These are phyloP conservation scores for Chaetoceros tenuissimus DNA, from an alignment of 108 stramenopile species.

Conservation along the genomic window DNA sequence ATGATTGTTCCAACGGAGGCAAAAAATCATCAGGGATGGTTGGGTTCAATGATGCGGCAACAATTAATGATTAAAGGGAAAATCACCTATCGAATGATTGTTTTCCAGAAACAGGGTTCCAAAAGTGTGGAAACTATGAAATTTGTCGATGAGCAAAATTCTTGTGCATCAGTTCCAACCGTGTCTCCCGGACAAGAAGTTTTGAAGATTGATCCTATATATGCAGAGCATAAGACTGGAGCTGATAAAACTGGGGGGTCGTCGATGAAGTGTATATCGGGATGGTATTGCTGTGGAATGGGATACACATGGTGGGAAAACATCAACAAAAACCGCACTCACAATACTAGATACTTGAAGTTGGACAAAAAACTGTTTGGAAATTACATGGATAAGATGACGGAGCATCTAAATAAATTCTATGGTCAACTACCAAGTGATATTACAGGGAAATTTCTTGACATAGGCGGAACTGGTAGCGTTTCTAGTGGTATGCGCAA, in stretches of 20 bases:
- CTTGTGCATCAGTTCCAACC: not conserved
- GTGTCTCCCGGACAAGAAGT: not conserved
- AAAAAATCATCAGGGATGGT: conserved; percentile 40
- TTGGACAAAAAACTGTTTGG: conserved; percentile 25
- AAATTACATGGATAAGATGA: conserved; percentile 28
- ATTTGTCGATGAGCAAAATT: not conserved
- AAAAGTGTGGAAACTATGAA: conserved; percentile 1
- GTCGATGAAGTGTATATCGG: conserved; percentile 24
- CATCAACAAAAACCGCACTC: conserved; percentile 18
- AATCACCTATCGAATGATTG: conserved; percentile 36
- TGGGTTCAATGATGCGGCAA: conserved; percentile 41
- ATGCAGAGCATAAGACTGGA: conserved; percentile 33
- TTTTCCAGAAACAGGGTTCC: conserved; percentile 23
- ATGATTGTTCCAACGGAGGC: conserved; percentile 16
- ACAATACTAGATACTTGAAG: conserved; percentile 20
- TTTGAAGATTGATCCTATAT: not conserved
- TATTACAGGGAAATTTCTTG: conserved; percentile 23
- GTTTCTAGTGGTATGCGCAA: conserved; percentile 33
- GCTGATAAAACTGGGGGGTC: conserved; percentile 24
- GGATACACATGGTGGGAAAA: conserved; percentile 21
- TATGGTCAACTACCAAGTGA: conserved; percentile 21
- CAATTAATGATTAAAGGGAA: conserved; percentile 37
- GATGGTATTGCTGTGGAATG: conserved; percentile 44
- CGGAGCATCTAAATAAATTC: conserved; percentile 30
- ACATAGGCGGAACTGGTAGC: conserved; percentile 40